Percentiles rank a stretch among this genome's conserved stretches.
Conservation (phyloP, 352 stramenopile species). For the Pythium pyrilobum region DNA sequence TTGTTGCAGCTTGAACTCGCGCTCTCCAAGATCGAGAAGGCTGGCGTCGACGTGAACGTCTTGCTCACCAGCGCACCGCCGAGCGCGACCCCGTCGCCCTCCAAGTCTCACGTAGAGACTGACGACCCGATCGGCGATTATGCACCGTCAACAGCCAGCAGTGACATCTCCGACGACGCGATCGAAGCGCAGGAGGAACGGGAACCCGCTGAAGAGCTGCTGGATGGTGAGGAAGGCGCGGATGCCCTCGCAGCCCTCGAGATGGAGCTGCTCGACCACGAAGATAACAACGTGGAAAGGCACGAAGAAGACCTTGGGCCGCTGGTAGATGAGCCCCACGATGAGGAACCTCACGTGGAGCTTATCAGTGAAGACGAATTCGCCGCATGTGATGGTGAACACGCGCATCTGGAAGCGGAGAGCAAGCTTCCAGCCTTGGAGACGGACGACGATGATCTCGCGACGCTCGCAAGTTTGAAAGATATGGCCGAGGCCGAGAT, state of each 20-base stretch:
- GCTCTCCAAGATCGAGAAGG: conserved; percentile 61
- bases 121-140: not conserved
- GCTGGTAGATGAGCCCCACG: not conserved
- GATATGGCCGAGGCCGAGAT: not conserved
- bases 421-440: not conserved
- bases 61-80: conserved; percentile 22
- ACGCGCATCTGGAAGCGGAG: not conserved
- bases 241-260: not conserved
- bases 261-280: conserved; percentile 3
- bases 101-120: conserved; percentile 2
- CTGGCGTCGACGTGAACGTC: conserved; percentile 45
- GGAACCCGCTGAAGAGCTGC: not conserved
- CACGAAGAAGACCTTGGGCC: conserved; percentile 3
- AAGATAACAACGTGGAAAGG: conserved; percentile 9
- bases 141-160: not conserved
- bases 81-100: conserved; percentile 10
- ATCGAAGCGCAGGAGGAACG: conserved; percentile 10
- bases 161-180: not conserved
- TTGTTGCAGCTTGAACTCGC: conserved; percentile 50
- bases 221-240: not conserved
- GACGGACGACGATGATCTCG: not conserved
- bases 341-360: not conserved
- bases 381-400: not conserved
- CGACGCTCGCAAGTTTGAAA: not conserved
- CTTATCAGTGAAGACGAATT: not conserved